These are phyloP conservation scores for Aspergillus ellipticus DNA, from an alignment of 495 filamentous ascomycete species.

Conservation along the genomic window DNA sequence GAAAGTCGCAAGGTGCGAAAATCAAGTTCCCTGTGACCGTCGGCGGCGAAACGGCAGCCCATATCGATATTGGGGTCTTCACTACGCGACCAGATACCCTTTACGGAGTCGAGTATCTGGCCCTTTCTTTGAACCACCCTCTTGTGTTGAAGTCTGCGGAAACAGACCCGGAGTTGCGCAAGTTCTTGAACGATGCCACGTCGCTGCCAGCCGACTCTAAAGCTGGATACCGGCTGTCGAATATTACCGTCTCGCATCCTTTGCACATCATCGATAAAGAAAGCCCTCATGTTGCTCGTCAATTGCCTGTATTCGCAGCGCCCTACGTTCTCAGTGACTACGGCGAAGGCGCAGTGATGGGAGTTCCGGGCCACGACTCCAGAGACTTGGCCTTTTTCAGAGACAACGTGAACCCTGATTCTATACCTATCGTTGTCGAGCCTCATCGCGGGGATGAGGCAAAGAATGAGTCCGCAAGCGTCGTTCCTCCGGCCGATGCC, in stretches of 20 bases:
- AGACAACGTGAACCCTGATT: slow-evolving; percentile 55
- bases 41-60: slow-evolving; percentile 22
- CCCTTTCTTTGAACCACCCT: slow-evolving; percentile 69
- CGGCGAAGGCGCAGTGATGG: slow-evolving; percentile 89
- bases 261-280: slow-evolving; percentile 51
- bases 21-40: slow-evolving; percentile 62
- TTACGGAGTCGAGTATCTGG: slow-evolving; percentile 79
- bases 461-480: slow-evolving; percentile 37
- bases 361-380: slow-evolving; percentile 78
- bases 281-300: slow-evolving; percentile 44
- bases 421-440: slow-evolving; percentile 46
- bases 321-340: slow-evolving; percentile 87
- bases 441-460: slow-evolving; percentile 18
- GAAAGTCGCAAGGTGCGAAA: slow-evolving; percentile 68
- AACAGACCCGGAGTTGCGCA: slow-evolving; percentile 54
- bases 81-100: slow-evolving; percentile 83
- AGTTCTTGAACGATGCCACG: slow-evolving; percentile 62
- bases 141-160: slow-evolving; percentile 61
- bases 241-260: slow-evolving; percentile 63
- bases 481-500: slow-evolving; percentile 33
- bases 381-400: slow-evolving; percentile 79
- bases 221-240: slow-evolving; percentile 62
- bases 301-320: slow-evolving; percentile 73
- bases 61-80: slow-evolving; percentile 62
- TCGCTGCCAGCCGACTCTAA: slow-evolving; percentile 67